A percentile compares a stretch with the other conserved stretches of the same genome.
Conservation (phyloP, 305 asterid genomes). For the Striga hermonthica region DNA sequence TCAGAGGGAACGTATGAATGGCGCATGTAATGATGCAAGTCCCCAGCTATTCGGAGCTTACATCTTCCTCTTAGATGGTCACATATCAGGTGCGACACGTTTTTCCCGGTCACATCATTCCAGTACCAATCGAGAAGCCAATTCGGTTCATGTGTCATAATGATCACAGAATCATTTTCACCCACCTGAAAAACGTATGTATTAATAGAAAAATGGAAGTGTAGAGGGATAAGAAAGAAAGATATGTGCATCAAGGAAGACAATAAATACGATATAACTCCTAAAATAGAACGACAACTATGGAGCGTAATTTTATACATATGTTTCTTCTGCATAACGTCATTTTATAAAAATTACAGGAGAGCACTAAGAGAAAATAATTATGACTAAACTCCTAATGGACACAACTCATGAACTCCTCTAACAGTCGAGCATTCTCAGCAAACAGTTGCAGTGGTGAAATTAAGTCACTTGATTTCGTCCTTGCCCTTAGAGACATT, state of each 20-base stretch:
- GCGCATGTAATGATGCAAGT: conserved; percentile 97
- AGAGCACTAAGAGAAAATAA: too few relatives aligned
- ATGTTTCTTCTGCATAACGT: too few relatives aligned
- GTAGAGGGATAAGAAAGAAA: not conserved
- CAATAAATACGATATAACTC: not conserved
- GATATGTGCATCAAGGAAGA: not conserved
- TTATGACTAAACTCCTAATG: too few relatives aligned
- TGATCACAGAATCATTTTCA: conserved; percentile 84
- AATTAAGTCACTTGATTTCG: too few relatives aligned
- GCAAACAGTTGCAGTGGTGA: too few relatives aligned
- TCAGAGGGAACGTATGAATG: conserved; percentile 79
- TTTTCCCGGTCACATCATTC: conserved; percentile 73
- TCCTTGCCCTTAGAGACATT: too few relatives aligned
- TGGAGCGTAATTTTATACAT: too few relatives aligned
- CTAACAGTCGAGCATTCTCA: too few relatives aligned
- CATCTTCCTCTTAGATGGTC: conserved; percentile 86
- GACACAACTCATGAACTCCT: too few relatives aligned
- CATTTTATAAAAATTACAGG: too few relatives aligned
- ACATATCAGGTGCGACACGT: conserved; percentile 65
- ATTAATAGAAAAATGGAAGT: not conserved
- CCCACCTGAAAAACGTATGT: conserved; percentile 54
- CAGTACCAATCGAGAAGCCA: conserved; percentile 99
- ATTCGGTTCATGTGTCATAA: conserved; percentile 95
- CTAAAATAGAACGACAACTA: not conserved
- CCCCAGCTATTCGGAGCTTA: conserved; percentile 93